These are phyloP conservation scores for Aspergillus awamori DNA, from an alignment of 2,329 filamentous ascomycete species.

Conservation along the genomic window DNA sequence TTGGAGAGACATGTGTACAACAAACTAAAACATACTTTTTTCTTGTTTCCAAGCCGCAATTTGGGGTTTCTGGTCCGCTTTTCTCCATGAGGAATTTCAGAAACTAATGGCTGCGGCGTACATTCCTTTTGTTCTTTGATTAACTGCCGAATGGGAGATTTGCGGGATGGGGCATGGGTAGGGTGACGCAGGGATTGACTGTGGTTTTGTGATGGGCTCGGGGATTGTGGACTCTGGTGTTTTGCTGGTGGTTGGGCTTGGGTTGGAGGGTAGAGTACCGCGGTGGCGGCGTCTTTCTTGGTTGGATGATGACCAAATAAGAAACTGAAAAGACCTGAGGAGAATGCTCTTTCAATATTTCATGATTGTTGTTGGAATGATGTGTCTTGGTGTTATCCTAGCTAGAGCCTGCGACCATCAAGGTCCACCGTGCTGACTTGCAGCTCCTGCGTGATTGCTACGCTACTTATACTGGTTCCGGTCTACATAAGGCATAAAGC, in stretches of 20 bases:
- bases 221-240: slow-evolving; percentile 22
- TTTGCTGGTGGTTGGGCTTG: slow-evolving; percentile 13
- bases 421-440: background rate
- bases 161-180: slow-evolving; percentile 2
- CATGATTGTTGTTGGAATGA: background rate
- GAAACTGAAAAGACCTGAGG: slow-evolving; percentile 53
- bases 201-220: slow-evolving; percentile 5
- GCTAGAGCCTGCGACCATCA: background rate
- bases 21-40: slow-evolving; percentile 9
- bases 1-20: slow-evolving; percentile 35
- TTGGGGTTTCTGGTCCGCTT: slow-evolving; percentile 46
- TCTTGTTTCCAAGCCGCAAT: slow-evolving; percentile 30
- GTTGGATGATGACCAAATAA: slow-evolving; percentile 43
- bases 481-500: background rate
- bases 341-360: slow-evolving; percentile 23
- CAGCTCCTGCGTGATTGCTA: background rate
- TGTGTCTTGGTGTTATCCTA: too few relatives aligned
- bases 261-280: slow-evolving; percentile 30
- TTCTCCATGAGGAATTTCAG: slow-evolving; percentile 44
- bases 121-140: slow-evolving; percentile 20
- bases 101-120: slow-evolving; percentile 50
- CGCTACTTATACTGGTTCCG: background rate
- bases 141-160: slow-evolving; percentile 16
- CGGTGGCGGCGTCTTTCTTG: slow-evolving; percentile 29
- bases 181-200: slow-evolving; percentile 8